A percentile compares a stretch with the other conserved stretches of the same genome.
Evolutionary conservation across 1,284 basidiomycete species (phyloP).

Genomic region (Puccinia polysora): DNA sequence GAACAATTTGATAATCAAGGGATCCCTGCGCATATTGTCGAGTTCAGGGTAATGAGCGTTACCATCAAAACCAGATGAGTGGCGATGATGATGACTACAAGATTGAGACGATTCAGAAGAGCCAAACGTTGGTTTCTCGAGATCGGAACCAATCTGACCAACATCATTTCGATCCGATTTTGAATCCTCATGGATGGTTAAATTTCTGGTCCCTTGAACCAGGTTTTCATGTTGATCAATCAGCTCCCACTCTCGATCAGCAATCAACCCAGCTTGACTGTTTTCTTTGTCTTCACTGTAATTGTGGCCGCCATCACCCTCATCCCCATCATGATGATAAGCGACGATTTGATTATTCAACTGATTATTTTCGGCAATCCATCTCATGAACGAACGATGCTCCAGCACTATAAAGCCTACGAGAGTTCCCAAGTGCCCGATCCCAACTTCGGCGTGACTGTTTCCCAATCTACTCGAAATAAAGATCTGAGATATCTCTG

Average conservation of each 20-base stretch:
- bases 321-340: background rate
- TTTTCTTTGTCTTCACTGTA: too few species aligned
- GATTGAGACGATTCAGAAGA: background rate
- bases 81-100: background rate
- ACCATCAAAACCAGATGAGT: background rate
- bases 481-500: constrained; percentile 29
- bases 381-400: constrained; percentile 5
- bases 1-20: constrained; percentile 17
- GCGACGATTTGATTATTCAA: background rate
- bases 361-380: background rate
- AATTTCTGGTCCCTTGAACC: background rate
- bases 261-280: background rate
- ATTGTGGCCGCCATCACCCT: background rate
- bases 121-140: background rate
- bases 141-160: background rate
- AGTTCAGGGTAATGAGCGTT: background rate
- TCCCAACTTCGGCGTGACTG: background rate
- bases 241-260: background rate
- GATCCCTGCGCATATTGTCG: constrained; percentile 13
- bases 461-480: background rate
- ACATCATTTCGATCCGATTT: background rate
- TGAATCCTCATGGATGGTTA: too few species aligned
- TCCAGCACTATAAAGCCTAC: constrained; percentile 27
- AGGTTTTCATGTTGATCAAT: background rate
- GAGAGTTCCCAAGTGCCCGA: constrained; percentile 8